These are phyloP conservation scores for Coemansia sp. DNA, from an alignment of 192 early-diverging fungal genomes.

Conservation along the genomic window DNA sequence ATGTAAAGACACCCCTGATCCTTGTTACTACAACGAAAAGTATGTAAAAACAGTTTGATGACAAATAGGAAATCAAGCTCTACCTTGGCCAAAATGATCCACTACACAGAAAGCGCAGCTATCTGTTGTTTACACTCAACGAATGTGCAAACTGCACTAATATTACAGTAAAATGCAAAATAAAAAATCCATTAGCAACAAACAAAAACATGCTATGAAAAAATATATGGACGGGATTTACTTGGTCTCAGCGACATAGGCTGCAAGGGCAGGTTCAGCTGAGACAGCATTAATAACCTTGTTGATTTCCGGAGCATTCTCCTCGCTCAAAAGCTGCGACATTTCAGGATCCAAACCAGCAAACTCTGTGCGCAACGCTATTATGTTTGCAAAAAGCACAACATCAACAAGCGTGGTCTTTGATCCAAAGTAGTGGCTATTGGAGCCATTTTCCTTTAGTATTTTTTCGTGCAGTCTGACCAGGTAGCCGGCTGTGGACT, in stretches of 20 bases:
- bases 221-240: neutral
- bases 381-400: conserved; percentile 1
- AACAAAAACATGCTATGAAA: neutral
- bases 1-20: no score
- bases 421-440: conserved; percentile 58
- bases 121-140: no score
- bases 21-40: no score
- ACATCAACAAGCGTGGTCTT: conserved; percentile 45
- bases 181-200: no score
- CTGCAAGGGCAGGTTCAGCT: neutral
- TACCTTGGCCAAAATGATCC: neutral
- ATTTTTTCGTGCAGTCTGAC: conserved; percentile 50
- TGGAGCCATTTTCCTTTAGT: conserved; percentile 54
- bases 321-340: neutral
- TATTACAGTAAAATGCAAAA: no score
- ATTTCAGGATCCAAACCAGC: neutral
- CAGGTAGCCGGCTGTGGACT: conserved; percentile 5
- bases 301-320: conserved; percentile 3
- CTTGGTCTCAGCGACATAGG: neutral
- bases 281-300: neutral
- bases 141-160: no score
- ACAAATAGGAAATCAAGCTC: neutral
- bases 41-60: no score
- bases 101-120: no score
- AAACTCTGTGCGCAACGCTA: neutral